These are phyloP conservation scores for Colletotrichum sp. DNA, from an alignment of 2,329 filamentous ascomycete genomes.

Conservation along the genomic window DNA sequence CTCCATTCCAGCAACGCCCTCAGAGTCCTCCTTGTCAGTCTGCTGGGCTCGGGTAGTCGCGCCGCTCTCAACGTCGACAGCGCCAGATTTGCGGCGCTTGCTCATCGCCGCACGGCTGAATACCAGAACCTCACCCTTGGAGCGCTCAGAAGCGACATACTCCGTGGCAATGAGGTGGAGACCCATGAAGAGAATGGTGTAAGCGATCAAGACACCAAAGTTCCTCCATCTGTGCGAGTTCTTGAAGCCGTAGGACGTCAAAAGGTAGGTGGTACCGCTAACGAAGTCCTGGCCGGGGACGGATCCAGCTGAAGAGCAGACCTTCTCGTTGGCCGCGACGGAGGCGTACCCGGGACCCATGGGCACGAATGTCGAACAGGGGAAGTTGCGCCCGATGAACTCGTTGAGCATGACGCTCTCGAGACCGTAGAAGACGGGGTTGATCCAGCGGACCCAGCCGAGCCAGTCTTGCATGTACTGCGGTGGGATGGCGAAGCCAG, in stretches of 20 bases:
- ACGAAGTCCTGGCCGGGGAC: constrained; percentile 47
- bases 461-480: constrained; percentile 53
- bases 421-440: constrained; percentile 66
- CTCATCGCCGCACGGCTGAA: background rate
- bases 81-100: constrained; percentile 24
- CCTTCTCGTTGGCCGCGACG: constrained; percentile 31
- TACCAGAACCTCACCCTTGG: constrained; percentile 10
- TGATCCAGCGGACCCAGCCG: constrained; percentile 70
- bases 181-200: background rate
- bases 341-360: constrained; percentile 29
- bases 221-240: constrained; percentile 60
- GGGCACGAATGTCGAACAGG: constrained; percentile 46
- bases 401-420: constrained; percentile 70
- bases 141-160: background rate
- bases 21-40: background rate
- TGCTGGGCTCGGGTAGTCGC: background rate
- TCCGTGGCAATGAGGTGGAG: constrained; percentile 6
- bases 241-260: constrained; percentile 50
- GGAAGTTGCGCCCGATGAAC: constrained; percentile 50
- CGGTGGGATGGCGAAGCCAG: constrained; percentile 49
- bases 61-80: background rate
- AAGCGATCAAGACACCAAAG: constrained; percentile 52
- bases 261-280: constrained; percentile 52
- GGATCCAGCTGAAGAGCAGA: constrained; percentile 55
- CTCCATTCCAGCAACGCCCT: constrained; percentile 21